Base-by-base conservation (phyloP, 768 basidiomycete genomes). In the Phaffia australis region DNA sequence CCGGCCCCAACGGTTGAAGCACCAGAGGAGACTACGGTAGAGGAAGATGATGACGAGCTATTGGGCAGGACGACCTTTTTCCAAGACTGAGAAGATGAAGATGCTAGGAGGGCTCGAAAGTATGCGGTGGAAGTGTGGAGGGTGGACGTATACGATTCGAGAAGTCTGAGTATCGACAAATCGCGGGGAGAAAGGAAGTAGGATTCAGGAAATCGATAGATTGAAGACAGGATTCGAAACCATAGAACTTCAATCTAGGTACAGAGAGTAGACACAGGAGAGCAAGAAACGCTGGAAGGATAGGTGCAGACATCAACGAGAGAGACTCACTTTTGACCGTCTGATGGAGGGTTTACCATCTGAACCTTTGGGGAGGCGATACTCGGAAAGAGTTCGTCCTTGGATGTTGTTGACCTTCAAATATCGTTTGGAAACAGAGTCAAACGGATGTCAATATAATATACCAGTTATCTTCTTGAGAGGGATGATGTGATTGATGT, bases 31-130 rank as follows among this genome's bases (percentile, higher is more conserved):
- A 71, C 61, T 3, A 71, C 71, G 6, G 73, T 49, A 8, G 72
- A 71, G 3, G 70, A 65, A 19, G 75, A 71, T 9, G 71, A 66
- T 11, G 35, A 42, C 35, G 23, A 42, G 27, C n/a, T 21, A 18
- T 72, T 71, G n/a, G 79, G 78, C 30, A 79, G 69, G 14, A 83
- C 79, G 29, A 93, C 81, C 29, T 89, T 84, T 73, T 85, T 92
- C 92, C 92, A 95, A 58, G 88, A 85, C 14, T 79, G 75, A 1
- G 86, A 82, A 16, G 83, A 78, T 56, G 85, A 78, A 5, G 88
- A 87, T 7, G 85, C 82, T 58, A 94, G 80, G 14, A 92, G 81
- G 66, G 85, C 83, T 68, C 86, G 82, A 78, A 92, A 91, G 73
- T 84, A 83, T 56, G 81, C 76, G 72, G 91, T 86, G 60, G 90